These are phyloP conservation scores for Pestalotiopsis sp. DNA, from an alignment of 2,329 filamentous ascomycete genomes.

Conservation along the genomic window DNA sequence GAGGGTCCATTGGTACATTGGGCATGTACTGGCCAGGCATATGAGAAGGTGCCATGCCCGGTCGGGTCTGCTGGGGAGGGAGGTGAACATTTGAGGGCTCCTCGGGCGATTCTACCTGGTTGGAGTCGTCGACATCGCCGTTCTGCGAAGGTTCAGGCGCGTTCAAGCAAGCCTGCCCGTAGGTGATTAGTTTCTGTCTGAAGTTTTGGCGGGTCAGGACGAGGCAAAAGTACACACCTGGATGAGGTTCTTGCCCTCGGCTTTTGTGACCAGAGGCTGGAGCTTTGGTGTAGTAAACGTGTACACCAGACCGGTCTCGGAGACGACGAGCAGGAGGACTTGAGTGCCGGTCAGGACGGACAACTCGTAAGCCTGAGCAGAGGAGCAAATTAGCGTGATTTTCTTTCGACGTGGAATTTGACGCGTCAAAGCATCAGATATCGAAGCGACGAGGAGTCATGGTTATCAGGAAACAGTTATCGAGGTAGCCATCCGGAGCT, in stretches of 20 bases:
- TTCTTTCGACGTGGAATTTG: conserved; percentile 11
- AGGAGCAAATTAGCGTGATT: conserved; percentile 20
- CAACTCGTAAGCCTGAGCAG: conserved; percentile 83
- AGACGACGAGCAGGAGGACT: conserved; percentile 93
- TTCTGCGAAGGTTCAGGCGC: conserved; percentile 86
- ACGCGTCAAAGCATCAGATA: not conserved
- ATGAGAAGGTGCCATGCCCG: conserved; percentile 69
- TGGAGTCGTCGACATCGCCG: conserved; percentile 75
- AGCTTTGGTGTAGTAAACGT: conserved; percentile 98
- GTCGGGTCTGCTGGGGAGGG: conserved; percentile 63
- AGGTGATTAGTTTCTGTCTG: conserved; percentile 8
- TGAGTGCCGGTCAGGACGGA: conserved; percentile 98
- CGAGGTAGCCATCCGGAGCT: not conserved
- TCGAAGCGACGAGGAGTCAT: not conserved
- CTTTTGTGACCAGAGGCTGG: conserved; percentile 95
- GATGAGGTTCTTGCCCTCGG: conserved; percentile 98
- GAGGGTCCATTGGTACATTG: conserved; percentile 70
- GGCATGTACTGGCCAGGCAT: conserved; percentile 67
- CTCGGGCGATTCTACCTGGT: conserved; percentile 87
- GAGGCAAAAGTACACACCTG: conserved; percentile 61
- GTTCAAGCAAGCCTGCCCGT: conserved; percentile 83
- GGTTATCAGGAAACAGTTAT: not conserved
- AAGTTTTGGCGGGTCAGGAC: not conserved
- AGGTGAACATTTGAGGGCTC: conserved; percentile 79
- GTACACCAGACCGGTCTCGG: conserved; percentile 95